phyloP scores from a whole-genome alignment of 495 filamentous ascomycete genomes.

The Podospora australis region DNA sequence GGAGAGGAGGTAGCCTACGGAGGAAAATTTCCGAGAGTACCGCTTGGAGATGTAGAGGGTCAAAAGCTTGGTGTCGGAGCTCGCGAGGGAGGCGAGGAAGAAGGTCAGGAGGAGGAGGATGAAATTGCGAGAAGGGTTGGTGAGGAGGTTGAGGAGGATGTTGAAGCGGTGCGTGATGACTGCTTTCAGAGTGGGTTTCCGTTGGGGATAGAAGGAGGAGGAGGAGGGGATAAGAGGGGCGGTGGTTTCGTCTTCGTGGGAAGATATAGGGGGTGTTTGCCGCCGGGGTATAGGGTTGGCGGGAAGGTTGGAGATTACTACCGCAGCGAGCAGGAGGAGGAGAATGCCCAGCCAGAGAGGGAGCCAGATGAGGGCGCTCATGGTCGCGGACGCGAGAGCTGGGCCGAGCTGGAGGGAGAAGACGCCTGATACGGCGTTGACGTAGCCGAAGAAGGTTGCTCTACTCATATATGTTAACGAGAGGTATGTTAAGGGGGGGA shows the following conservation, averaged over 20 bases:
- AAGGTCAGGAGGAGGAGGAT: conserved; percentile 31
- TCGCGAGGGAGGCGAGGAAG: conserved; percentile 39
- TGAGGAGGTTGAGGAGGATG: conserved; percentile 13
- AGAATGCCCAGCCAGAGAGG: conserved; percentile 35
- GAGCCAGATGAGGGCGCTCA: conserved; percentile 33
- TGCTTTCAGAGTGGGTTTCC: not conserved
- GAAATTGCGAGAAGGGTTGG: conserved; percentile 22
- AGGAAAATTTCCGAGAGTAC: conserved; percentile 25
- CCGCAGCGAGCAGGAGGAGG: conserved; percentile 32
- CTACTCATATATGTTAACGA: conserved; percentile 15
- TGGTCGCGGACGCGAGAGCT: conserved; percentile 35
- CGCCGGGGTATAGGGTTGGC: too few species aligned
- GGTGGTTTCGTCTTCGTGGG: conserved; percentile 13
- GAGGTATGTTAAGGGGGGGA: not conserved
- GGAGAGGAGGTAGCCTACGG: conserved; percentile 39
- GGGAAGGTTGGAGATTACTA: conserved; percentile 22
- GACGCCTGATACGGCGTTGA: conserved; percentile 35
- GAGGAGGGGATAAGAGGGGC: conserved; percentile 7
- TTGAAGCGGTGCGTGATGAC: conserved; percentile 20
- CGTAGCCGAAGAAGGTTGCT: conserved; percentile 40
- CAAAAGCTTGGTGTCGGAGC: conserved; percentile 40
- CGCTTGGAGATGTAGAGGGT: conserved; percentile 41
- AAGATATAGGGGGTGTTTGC: not conserved
- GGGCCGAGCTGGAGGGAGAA: conserved; percentile 35
- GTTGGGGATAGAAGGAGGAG: conserved; percentile 2